Evolutionary conservation across 2,329 filamentous ascomycete species (phyloP).

Genomic region (Trichoderma harzianum): DNA sequence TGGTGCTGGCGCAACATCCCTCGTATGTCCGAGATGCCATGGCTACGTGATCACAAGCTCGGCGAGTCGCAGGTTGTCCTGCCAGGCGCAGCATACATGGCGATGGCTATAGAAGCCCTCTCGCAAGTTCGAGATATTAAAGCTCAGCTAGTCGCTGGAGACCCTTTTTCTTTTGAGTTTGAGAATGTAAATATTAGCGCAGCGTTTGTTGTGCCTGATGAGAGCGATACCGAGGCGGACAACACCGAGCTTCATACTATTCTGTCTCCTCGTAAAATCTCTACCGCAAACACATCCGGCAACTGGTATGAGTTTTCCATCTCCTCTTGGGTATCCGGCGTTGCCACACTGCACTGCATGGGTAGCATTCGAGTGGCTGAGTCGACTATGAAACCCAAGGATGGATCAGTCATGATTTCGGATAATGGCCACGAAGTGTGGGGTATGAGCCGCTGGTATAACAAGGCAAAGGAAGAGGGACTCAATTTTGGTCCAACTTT

Average conservation of each 20-base stretch:
- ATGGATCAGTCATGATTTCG: not conserved
- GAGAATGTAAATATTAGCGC: conserved; percentile 30
- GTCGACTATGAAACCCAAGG: not conserved
- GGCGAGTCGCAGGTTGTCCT: conserved; percentile 50
- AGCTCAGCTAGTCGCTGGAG: not conserved
- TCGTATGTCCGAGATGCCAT: conserved; percentile 47
- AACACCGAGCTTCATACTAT: not conserved
- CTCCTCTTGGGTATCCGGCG: not conserved
- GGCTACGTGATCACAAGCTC: conserved; percentile 51
- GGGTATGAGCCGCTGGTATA: conserved; percentile 8
- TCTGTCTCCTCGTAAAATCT: not conserved
- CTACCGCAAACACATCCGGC: not conserved
- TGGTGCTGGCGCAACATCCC: conserved; percentile 47
- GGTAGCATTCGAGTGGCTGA: not conserved
- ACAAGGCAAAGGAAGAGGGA: not conserved
- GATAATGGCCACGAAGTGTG: not conserved
- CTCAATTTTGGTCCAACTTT: conserved; percentile 10
- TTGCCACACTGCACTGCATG: conserved; percentile 4
- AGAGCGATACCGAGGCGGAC: not conserved
- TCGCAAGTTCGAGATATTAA: conserved; percentile 22
- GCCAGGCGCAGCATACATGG: conserved; percentile 43
- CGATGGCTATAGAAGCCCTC: conserved; percentile 42
- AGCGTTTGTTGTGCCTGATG: conserved; percentile 31
- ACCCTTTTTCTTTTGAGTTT: conserved; percentile 22
- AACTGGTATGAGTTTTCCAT: conserved; percentile 8